A percentile compares a stretch with the other conserved stretches of the same genome.
Evolutionary conservation across 129 eudicot species (phyloP).

Genomic region (Ambrosia artemisiifolia): DNA sequence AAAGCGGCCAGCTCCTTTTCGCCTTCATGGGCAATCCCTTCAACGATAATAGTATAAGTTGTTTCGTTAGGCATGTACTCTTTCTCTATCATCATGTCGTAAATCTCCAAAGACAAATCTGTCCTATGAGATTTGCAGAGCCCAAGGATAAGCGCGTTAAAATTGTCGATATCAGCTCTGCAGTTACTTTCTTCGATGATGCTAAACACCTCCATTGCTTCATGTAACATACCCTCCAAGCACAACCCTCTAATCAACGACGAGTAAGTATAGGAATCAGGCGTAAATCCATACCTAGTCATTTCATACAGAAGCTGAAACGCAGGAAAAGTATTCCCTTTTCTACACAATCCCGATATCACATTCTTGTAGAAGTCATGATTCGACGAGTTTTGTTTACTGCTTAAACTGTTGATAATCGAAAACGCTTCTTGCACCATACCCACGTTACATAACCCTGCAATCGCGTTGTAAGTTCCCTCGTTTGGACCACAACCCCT

Average conservation of each 20-base stretch:
- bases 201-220: conserved; percentile 53
- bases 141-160: conserved; percentile 69
- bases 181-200: conserved; percentile 63
- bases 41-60: conserved; percentile 74
- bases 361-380: conserved; percentile 59
- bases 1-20: conserved; percentile 61
- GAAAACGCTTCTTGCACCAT: conserved; percentile 79
- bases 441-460: conserved; percentile 57
- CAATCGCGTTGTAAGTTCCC: conserved; percentile 72
- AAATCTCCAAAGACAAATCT: conserved; percentile 60
- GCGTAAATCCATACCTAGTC: conserved; percentile 61
- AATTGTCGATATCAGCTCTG: conserved; percentile 62
- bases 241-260: conserved; percentile 80
- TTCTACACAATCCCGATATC: conserved; percentile 62
- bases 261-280: conserved; percentile 64
- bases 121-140: conserved; percentile 69
- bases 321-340: conserved; percentile 75
- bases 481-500: conserved; percentile 57
- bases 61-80: conserved; percentile 74
- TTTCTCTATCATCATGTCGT: conserved; percentile 60
- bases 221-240: conserved; percentile 62
- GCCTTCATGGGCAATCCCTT: conserved; percentile 67
- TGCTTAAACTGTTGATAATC: conserved; percentile 54
- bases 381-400: conserved; percentile 41
- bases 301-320: conserved; percentile 72